Conservation (phyloP, 441 rosid genomes). For the Brassica hybrid region DNA sequence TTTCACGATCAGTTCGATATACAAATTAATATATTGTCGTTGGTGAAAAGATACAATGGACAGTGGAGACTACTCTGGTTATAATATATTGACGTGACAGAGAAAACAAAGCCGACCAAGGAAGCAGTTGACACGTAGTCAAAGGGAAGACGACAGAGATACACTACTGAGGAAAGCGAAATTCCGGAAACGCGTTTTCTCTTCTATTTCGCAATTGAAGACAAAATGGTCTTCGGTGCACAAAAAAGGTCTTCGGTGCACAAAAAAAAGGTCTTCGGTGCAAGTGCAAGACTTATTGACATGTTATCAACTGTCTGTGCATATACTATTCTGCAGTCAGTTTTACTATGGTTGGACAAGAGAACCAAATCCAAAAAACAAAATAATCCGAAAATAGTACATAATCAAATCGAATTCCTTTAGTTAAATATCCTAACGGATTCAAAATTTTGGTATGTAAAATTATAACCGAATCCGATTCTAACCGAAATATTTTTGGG, state of each 20-base stretch:
- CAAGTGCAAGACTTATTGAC: background rate
- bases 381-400: too few species aligned
- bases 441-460: too few species aligned
- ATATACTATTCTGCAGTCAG: background rate
- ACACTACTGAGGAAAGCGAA: conserved; percentile 26
- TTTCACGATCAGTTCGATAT: conserved; percentile 25
- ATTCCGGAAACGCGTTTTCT: conserved; percentile 38
- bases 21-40: conserved; percentile 9
- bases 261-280: too few species aligned
- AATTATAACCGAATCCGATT: too few species aligned
- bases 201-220: conserved; percentile 16
- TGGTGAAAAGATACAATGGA: conserved; percentile 13
- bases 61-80: conserved; percentile 2
- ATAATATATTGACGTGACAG: background rate
- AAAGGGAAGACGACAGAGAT: conserved; percentile 38
- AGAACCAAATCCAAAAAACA: too few species aligned
- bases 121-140: conserved; percentile 38
- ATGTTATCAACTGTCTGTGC: background rate
- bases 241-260: too few species aligned
- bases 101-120: conserved; percentile 8
- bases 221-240: conserved; percentile 33
- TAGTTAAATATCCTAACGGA: too few species aligned
- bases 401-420: too few species aligned
- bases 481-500: too few species aligned
- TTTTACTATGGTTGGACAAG: too few species aligned